A percentile compares a stretch with the other conserved stretches of the same genome.
Evolutionary conservation across 371 early-diverging fungal species (phyloP).

Genomic region (Mortierella sp.): DNA sequence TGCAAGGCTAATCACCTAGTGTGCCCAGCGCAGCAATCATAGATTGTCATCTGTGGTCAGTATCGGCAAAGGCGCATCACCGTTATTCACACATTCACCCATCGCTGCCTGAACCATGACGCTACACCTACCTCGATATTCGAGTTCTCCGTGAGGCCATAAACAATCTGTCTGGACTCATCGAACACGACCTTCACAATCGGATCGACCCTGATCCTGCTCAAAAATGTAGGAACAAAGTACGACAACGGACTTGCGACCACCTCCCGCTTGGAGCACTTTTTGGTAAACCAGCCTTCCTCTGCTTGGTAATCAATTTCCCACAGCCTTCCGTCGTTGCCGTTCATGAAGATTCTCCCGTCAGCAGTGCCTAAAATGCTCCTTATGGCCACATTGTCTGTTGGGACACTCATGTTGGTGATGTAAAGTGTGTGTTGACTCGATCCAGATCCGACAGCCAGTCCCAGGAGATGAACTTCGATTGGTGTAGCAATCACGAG

Average conservation of each 20-base stretch:
- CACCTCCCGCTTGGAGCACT: conserved; percentile 71
- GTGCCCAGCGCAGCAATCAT: neutral
- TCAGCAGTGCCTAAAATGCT: conserved; percentile 77
- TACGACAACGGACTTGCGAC: conserved; percentile 59
- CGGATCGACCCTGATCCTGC: conserved; percentile 54
- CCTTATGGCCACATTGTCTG: conserved; percentile 82
- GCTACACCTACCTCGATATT: conserved; percentile 68
- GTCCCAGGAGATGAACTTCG: conserved; percentile 84
- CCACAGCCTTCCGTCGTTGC: conserved; percentile 83
- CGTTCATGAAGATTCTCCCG: conserved; percentile 89
- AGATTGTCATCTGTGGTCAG: neutral
- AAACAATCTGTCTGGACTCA: conserved; percentile 74
- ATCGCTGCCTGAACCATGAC: too few species aligned
- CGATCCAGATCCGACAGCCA: conserved; percentile 57
- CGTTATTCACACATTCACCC: neutral
- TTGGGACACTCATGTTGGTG: conserved; percentile 79
- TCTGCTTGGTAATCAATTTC: conserved; percentile 86
- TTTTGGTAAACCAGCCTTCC: conserved; percentile 88
- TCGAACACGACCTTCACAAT: conserved; percentile 73
- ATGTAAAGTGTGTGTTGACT: conserved; percentile 63
- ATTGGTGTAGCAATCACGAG: conserved; percentile 86
- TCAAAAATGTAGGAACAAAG: conserved; percentile 55
- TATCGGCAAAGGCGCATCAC: neutral
- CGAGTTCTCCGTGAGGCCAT: conserved; percentile 71
- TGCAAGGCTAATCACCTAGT: conserved; percentile 29